Conservation (phyloP, 2,329 filamentous ascomycete species). For the Ilyonectria destructans region DNA sequence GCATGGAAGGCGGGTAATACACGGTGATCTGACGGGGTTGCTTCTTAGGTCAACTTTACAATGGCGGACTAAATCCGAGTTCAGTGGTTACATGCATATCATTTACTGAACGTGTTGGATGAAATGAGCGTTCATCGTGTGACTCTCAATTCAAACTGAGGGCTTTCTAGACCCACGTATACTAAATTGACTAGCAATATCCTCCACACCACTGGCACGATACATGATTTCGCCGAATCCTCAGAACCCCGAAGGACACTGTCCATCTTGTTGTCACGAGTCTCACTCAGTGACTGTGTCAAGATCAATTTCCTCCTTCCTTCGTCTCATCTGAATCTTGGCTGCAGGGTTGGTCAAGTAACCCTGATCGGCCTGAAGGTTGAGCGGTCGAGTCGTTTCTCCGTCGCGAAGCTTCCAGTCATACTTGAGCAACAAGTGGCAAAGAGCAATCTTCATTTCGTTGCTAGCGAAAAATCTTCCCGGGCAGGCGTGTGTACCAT, state of each 20-base stretch:
- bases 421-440: constrained; percentile 65
- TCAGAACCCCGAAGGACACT: neutral
- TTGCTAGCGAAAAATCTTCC: constrained; percentile 69
- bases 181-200: no score
- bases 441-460: constrained; percentile 67
- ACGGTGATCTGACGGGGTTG: no score
- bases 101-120: no score
- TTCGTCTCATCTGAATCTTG: constrained; percentile 2
- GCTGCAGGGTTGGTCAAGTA: constrained; percentile 5
- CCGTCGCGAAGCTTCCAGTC: constrained; percentile 59
- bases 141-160: no score
- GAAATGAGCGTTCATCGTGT: no score
- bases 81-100: no score
- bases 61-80: no score
- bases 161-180: no score
- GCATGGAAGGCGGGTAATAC: no score
- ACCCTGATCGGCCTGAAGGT: constrained; percentile 16
- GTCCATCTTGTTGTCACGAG: neutral
- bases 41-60: no score
- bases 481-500: constrained; percentile 68
- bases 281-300: neutral
- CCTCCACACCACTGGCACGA: no score
- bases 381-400: constrained; percentile 3
- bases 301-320: constrained; percentile 17
- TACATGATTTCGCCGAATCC: neutral